Percentiles rank a stretch among this genome's conserved stretches.
phyloP scores from a whole-genome alignment of 2,329 filamentous ascomycete genomes.

The Pseudogymnoascus destructans region DNA sequence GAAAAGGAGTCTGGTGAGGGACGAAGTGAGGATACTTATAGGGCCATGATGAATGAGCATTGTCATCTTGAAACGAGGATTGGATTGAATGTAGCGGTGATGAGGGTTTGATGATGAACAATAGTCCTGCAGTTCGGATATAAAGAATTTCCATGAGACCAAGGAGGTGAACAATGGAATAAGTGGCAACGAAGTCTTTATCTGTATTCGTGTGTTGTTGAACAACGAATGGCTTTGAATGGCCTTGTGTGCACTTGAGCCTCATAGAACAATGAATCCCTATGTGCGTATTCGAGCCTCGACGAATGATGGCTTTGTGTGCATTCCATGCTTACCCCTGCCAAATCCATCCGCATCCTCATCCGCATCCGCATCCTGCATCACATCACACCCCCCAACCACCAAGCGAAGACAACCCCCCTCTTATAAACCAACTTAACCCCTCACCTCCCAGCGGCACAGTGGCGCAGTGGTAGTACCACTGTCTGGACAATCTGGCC shows the following conservation, averaged over 20 bases:
- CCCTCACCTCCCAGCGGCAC: not conserved
- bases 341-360: not conserved
- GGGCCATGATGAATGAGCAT: not conserved
- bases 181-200: not conserved
- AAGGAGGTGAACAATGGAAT: not conserved
- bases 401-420: not conserved
- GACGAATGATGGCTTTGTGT: not conserved
- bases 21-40: not conserved
- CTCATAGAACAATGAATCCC: not conserved
- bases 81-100: not conserved
- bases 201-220: not conserved
- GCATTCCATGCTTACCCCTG: not conserved
- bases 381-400: not conserved
- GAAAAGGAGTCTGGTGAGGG: not conserved
- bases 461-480: constrained; percentile 5
- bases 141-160: not conserved
- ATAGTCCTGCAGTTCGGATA: not conserved
- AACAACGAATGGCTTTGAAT: not conserved
- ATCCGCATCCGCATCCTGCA: too few species aligned
- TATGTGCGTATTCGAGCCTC: not conserved
- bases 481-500: constrained; percentile 6
- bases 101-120: not conserved
- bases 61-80: not conserved
- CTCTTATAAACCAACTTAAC: not conserved
- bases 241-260: not conserved